Percentiles rank a stretch among this genome's conserved stretches.
Evolutionary conservation across 2,329 filamentous ascomycete species (phyloP).

Genomic region (Hymenoscyphus albidus): DNA sequence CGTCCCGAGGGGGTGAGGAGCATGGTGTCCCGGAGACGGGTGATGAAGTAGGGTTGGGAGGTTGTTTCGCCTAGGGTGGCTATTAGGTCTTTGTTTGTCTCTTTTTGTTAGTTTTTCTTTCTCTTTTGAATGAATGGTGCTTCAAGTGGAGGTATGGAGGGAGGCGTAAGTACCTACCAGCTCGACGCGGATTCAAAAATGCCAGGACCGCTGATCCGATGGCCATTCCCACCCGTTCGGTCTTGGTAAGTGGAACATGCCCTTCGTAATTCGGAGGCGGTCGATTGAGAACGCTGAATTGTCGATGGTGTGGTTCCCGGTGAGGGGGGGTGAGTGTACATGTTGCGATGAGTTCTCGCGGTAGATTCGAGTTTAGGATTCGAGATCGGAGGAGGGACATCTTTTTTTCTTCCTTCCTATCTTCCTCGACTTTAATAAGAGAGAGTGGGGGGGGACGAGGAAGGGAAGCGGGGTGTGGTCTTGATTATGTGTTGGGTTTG

Average conservation of each 20-base stretch:
- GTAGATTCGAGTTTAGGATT: slow-evolving; percentile 7
- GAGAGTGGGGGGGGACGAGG: too few relatives aligned
- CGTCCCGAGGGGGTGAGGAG: slow-evolving; percentile 78
- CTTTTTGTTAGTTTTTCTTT: neutral
- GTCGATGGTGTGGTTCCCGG: neutral
- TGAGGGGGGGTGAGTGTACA: slow-evolving; percentile 1
- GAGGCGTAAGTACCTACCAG: slow-evolving; percentile 60
- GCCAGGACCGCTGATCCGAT: slow-evolving; percentile 61
- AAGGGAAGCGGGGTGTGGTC: neutral
- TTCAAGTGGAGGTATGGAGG: neutral
- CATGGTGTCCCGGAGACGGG: slow-evolving; percentile 86
- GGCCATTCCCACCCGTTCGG: slow-evolving; percentile 72
- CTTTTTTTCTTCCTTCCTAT: neutral
- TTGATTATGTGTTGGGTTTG: neutral
- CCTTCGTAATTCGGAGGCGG: slow-evolving; percentile 76
- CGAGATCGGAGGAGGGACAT: slow-evolving; percentile 1
- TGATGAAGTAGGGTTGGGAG: slow-evolving; percentile 90
- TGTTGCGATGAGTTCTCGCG: slow-evolving; percentile 6
- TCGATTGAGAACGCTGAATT: slow-evolving; percentile 9
- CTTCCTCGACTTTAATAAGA: too few relatives aligned
- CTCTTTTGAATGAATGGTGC: too few relatives aligned
- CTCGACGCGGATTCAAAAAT: slow-evolving; percentile 72
- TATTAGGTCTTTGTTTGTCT: slow-evolving; percentile 70
- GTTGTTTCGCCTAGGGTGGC: slow-evolving; percentile 93
- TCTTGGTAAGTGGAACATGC: slow-evolving; percentile 79